A percentile compares a stretch with the other conserved stretches of the same genome.
Evolutionary conservation across 2,329 filamentous ascomycete species (phyloP).

Genomic region (Sporothrix schenckii): DNA sequence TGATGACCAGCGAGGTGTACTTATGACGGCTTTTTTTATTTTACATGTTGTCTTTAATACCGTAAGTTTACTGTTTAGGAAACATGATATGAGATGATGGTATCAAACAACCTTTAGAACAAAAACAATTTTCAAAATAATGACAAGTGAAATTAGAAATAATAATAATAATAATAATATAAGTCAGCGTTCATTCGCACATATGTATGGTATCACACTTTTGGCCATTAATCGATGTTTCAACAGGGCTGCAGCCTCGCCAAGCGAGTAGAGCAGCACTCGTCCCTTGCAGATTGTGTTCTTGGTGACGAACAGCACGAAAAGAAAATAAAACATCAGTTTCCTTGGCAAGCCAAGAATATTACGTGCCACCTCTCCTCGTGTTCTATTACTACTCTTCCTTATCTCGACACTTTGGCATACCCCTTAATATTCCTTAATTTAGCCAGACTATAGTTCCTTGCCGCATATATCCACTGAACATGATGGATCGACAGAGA

Average conservation of each 20-base stretch:
- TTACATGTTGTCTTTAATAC: background rate
- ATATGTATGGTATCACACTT: too few relatives aligned
- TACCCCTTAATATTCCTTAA: background rate
- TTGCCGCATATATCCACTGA: constrained; percentile 9
- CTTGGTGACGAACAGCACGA: background rate
- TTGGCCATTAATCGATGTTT: background rate
- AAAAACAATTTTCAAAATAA: too few relatives aligned
- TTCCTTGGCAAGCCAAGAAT: background rate
- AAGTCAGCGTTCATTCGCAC: too few relatives aligned
- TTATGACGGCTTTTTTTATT: background rate
- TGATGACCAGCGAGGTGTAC: background rate
- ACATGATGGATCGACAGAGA: background rate
- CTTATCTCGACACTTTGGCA: background rate
- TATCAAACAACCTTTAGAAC: too few relatives aligned
- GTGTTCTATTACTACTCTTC: background rate
- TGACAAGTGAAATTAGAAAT: too few relatives aligned
- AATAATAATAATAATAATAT: too few relatives aligned
- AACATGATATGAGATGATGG: background rate
- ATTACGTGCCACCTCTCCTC: background rate
- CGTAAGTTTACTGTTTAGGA: background rate
- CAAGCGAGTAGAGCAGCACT: background rate
- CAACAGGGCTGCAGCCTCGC: constrained; percentile 23
- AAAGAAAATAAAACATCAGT: background rate
- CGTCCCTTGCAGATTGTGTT: constrained; percentile 17
- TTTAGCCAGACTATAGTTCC: constrained; percentile 21